Evolutionary conservation across 441 rosid genomes (phyloP).

Genomic region (Kokia cookei): DNA sequence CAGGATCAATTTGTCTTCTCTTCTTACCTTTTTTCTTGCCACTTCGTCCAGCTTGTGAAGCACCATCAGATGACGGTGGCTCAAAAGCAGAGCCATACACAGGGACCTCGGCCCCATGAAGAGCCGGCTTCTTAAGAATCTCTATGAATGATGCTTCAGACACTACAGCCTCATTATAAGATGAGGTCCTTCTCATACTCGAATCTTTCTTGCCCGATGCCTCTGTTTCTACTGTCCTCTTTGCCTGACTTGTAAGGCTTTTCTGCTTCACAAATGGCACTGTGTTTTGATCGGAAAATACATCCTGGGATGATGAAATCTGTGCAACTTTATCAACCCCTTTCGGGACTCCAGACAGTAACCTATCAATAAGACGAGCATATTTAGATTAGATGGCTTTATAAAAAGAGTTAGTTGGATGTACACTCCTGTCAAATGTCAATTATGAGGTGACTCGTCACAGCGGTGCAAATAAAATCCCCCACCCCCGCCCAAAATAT

Average conservation of each 20-base stretch:
- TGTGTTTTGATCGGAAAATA: constrained; percentile 15
- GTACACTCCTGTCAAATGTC: neutral
- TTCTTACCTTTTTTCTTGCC: constrained; percentile 84
- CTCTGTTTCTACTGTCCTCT: constrained; percentile 4
- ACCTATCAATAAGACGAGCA: constrained; percentile 11
- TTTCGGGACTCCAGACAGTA: constrained; percentile 9
- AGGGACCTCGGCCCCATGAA: constrained; percentile 17
- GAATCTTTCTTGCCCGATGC: constrained; percentile 28
- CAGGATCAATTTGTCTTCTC: constrained; percentile 78
- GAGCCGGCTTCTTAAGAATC: constrained; percentile 40
- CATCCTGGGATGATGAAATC: constrained; percentile 29
- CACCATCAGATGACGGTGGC: constrained; percentile 26
- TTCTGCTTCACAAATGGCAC: constrained; percentile 20
- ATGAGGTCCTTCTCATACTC: constrained; percentile 29
- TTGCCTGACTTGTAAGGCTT: constrained; percentile 5
- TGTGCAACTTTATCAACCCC: constrained; percentile 24
- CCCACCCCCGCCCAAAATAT: too few relatives aligned
- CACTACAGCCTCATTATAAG: constrained; percentile 29
- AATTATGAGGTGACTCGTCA: neutral
- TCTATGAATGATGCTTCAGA: constrained; percentile 49
- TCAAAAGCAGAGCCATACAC: constrained; percentile 11
- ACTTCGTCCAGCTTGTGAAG: constrained; percentile 30
- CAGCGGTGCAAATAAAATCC: too few relatives aligned
- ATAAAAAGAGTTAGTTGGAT: neutral
- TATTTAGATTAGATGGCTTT: neutral